These are phyloP conservation scores for Lasiodiplodia theobromae DNA, from an alignment of 2,329 filamentous ascomycete genomes.

Conservation along the genomic window DNA sequence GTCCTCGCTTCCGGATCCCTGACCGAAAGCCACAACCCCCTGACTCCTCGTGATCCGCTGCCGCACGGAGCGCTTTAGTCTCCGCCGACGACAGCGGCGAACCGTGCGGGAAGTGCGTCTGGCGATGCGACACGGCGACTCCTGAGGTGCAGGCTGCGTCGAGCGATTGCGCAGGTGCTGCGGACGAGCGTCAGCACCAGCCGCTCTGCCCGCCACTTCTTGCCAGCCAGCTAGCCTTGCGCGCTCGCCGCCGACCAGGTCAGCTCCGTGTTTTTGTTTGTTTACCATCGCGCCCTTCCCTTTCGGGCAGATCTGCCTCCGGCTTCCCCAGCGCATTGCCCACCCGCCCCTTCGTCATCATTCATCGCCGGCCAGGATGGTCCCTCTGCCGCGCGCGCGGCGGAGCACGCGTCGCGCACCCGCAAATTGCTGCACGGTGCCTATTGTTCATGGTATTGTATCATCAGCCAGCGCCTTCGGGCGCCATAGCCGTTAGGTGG, in stretches of 20 bases:
- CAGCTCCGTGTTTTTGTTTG: slow-evolving; percentile 5
- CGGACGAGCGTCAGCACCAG: neutral
- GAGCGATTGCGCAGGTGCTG: slow-evolving; percentile 1
- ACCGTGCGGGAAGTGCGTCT: slow-evolving; percentile 14
- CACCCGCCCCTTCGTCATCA: slow-evolving; percentile 17
- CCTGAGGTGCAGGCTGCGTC: slow-evolving; percentile 29
- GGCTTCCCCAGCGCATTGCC: slow-evolving; percentile 23
- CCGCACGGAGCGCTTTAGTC: slow-evolving; percentile 3
- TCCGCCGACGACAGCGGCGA: slow-evolving; percentile 10
- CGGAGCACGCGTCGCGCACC: slow-evolving; percentile 1
- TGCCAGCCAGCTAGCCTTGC: neutral
- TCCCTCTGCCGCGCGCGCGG: neutral
- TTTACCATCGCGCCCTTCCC: slow-evolving; percentile 24
- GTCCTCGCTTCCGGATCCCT: slow-evolving; percentile 23
- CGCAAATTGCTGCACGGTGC: neutral
- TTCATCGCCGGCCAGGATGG: slow-evolving; percentile 2
- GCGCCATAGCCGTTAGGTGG: slow-evolving; percentile 20
- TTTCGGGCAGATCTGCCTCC: slow-evolving; percentile 22
- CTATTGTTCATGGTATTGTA: neutral
- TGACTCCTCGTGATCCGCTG: slow-evolving; percentile 20
- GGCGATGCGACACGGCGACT: slow-evolving; percentile 27
- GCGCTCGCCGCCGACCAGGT: neutral
- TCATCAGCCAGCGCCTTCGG: neutral
- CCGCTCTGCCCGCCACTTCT: neutral
- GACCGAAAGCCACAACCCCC: slow-evolving; percentile 15